Evolutionary conservation across 2,329 filamentous ascomycete genomes (phyloP).

Genomic region (Exophiala dermatitidis): DNA sequence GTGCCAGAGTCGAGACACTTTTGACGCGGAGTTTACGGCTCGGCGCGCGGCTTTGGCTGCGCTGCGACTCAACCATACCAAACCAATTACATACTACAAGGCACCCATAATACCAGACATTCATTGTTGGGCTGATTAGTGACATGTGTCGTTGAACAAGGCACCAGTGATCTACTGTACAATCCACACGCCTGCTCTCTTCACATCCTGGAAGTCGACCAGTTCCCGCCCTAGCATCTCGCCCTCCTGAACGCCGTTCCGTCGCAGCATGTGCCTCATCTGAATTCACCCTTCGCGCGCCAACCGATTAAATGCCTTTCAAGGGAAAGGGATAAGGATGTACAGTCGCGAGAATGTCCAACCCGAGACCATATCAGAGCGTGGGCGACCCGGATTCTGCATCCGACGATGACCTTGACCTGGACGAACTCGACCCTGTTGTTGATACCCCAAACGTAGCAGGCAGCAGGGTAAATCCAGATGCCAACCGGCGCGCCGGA

Average conservation of each 20-base stretch:
- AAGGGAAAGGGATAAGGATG: slow-evolving; percentile 12
- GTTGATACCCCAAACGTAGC: neutral
- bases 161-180: neutral
- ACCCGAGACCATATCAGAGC: neutral
- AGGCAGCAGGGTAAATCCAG: neutral
- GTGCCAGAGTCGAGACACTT: neutral
- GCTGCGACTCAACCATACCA: neutral
- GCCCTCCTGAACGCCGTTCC: neutral
- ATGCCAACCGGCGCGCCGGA: neutral
- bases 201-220: neutral
- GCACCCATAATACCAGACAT: neutral
- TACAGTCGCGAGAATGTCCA: slow-evolving; percentile 14
- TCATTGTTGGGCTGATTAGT: neutral
- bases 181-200: neutral
- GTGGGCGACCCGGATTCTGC: slow-evolving; percentile 30
- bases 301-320: neutral
- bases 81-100: neutral
- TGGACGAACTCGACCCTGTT: slow-evolving; percentile 42
- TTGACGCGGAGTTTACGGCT: slow-evolving; percentile 1
- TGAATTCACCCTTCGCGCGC: too few relatives aligned
- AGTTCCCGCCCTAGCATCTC: neutral
- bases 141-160: neutral
- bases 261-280: too few relatives aligned
- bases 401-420: slow-evolving; percentile 40
- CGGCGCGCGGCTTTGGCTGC: neutral